These are phyloP conservation scores for Colletotrichum horii DNA, from an alignment of 2,329 filamentous ascomycete genomes.

Conservation along the genomic window DNA sequence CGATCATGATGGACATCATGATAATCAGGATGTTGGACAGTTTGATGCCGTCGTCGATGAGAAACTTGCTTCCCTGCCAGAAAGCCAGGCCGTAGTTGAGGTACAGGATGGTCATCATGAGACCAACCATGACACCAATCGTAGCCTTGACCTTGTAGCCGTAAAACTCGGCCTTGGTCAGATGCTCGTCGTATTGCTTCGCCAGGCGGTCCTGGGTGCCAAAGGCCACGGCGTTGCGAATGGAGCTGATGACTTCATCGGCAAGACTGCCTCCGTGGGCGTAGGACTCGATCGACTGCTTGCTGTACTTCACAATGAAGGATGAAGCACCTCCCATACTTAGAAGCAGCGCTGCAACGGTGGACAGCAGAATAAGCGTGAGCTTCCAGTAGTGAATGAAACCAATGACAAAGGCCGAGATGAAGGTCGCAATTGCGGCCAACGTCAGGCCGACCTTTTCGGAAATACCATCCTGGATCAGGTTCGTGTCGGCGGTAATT, in stretches of 20 bases:
- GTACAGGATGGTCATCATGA: constrained; percentile 84
- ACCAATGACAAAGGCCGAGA: constrained; percentile 88
- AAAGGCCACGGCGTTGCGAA: constrained; percentile 91
- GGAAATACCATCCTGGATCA: constrained; percentile 92
- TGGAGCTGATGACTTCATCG: constrained; percentile 92
- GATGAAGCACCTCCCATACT: constrained; percentile 76
- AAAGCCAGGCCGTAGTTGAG: constrained; percentile 88
- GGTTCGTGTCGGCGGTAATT: constrained; percentile 92
- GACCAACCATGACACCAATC: constrained; percentile 79
- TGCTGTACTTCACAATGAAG: constrained; percentile 83
- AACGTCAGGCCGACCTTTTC: constrained; percentile 85
- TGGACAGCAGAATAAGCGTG: constrained; percentile 84
- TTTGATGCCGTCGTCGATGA: constrained; percentile 68
- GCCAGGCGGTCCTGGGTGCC: constrained; percentile 93
- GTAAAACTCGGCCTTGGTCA: constrained; percentile 74
- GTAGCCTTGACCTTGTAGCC: constrained; percentile 78
- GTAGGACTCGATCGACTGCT: constrained; percentile 78
- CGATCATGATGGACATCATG: constrained; percentile 89
- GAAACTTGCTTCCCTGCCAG: constrained; percentile 82
- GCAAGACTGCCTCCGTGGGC: constrained; percentile 86
- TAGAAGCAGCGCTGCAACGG: constrained; percentile 78
- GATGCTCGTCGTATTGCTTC: constrained; percentile 79
- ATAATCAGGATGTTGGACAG: constrained; percentile 82
- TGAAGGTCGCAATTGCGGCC: constrained; percentile 79
- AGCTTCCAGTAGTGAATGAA: constrained; percentile 94